These are phyloP conservation scores for Calycina marina DNA, from an alignment of 2,329 filamentous ascomycete genomes.

Conservation along the genomic window DNA sequence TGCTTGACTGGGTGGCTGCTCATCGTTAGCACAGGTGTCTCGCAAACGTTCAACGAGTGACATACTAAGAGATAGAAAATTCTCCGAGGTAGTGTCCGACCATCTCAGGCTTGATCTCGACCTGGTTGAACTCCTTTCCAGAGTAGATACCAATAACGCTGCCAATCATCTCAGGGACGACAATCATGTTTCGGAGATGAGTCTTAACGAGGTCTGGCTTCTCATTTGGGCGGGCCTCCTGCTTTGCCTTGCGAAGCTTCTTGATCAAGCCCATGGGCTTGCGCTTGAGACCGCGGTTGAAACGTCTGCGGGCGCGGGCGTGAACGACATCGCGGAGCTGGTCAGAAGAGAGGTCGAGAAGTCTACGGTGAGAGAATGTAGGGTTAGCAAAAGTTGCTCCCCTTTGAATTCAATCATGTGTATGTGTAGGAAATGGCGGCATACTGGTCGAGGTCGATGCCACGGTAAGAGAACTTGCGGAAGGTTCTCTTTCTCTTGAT, in stretches of 20 bases:
- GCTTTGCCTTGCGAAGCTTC: conserved; percentile 99
- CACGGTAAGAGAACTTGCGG: conserved; percentile 99
- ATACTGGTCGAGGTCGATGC: conserved; percentile 98
- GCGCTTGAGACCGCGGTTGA: conserved; percentile 99
- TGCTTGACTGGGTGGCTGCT: conserved; percentile 98
- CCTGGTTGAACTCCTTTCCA: conserved; percentile 99
- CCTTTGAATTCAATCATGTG: conserved; percentile 21
- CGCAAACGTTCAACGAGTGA: conserved; percentile 21
- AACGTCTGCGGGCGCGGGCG: conserved; percentile 93
- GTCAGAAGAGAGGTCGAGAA: conserved; percentile 96
- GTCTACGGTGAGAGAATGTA: conserved; percentile 40
- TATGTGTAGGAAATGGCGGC: conserved; percentile 25
- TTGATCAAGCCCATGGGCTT: conserved; percentile 99
- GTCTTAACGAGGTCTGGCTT: conserved; percentile 99
- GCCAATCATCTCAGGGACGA: conserved; percentile 99
- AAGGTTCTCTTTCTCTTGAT: conserved; percentile 99
- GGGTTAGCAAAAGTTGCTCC: conserved; percentile 22
- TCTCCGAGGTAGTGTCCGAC: conserved; percentile 98
- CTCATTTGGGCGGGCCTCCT: conserved; percentile 98
- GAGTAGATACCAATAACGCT: conserved; percentile 98
- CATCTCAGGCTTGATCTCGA: conserved; percentile 99
- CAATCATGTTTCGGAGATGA: conserved; percentile 98
- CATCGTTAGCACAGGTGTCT: conserved; percentile 31
- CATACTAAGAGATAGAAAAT: conserved; percentile 99
- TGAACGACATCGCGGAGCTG: conserved; percentile 99